Percentiles rank a stretch among this genome's conserved stretches.
Conservation (phyloP, 306 rosid species). For the Fragaria nilgerrensis region DNA sequence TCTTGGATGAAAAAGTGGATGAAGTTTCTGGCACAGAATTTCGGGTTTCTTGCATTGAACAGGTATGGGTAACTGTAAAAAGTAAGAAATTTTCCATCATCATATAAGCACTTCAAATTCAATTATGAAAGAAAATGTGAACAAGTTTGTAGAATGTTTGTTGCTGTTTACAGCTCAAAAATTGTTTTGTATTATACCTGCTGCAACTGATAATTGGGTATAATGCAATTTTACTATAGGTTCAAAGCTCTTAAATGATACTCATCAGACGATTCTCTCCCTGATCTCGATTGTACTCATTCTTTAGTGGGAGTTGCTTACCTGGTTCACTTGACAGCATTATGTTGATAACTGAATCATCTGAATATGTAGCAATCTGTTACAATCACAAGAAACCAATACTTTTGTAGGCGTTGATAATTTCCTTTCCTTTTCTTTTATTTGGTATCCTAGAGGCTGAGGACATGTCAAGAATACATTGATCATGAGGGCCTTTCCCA, state of each 20-base stretch:
- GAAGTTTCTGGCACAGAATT: constrained; percentile 89
- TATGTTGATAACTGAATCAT: neutral
- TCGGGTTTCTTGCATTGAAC: constrained; percentile 89
- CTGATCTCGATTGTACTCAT: neutral
- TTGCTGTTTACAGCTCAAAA: neutral
- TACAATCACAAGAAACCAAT: neutral
- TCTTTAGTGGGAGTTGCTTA: neutral
- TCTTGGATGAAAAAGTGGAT: constrained; percentile 90
- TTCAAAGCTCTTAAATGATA: neutral
- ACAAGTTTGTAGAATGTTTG: neutral
- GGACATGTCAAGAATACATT: constrained; percentile 75
- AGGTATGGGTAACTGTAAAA: constrained; percentile 43
- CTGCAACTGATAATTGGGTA: neutral
- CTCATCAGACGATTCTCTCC: neutral
- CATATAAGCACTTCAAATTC: neutral
- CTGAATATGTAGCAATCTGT: neutral
- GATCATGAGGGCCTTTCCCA: constrained; percentile 82
- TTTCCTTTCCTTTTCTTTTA: constrained; percentile 9
- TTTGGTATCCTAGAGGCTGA: constrained; percentile 58
- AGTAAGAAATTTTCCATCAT: neutral
- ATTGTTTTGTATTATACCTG: neutral
- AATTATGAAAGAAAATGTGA: neutral
- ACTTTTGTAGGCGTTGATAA: constrained; percentile 7
- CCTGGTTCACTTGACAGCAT: neutral
- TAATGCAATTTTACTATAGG: neutral